Conservation (phyloP, 768 basidiomycete genomes). For the Boletus subparvulus region DNA sequence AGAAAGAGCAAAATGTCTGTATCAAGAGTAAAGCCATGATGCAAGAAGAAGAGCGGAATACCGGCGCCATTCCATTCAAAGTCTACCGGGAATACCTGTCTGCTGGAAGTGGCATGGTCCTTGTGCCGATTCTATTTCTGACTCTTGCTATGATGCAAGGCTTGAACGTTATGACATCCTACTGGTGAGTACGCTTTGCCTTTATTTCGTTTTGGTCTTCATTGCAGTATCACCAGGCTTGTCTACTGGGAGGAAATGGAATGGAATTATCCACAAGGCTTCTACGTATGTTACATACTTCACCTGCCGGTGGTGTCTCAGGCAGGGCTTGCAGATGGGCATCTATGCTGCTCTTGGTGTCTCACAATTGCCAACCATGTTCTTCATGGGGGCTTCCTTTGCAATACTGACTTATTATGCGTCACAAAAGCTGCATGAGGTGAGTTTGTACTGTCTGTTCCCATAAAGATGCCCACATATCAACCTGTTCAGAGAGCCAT, state of each 20-base stretch:
- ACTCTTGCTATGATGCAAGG: conserved; percentile 68
- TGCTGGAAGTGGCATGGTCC: conserved; percentile 64
- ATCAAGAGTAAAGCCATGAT: conserved; percentile 58
- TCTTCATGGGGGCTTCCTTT: conserved; percentile 64
- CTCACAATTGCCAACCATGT: conserved; percentile 64
- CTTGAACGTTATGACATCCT: conserved; percentile 66
- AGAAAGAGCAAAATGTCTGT: conserved; percentile 34
- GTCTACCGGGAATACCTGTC: conserved; percentile 54
- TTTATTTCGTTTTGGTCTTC: background rate
- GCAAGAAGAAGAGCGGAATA: conserved; percentile 82
- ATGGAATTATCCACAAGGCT: conserved; percentile 58
- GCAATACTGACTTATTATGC: conserved; percentile 76
- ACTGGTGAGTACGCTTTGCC: conserved; percentile 52
- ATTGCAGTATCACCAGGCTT: conserved; percentile 45
- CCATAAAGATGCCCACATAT: background rate
- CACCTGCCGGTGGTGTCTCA: conserved; percentile 30
- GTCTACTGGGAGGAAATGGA: conserved; percentile 66
- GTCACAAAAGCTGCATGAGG: conserved; percentile 65
- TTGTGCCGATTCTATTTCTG: conserved; percentile 64
- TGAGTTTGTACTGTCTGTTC: conserved; percentile 24
- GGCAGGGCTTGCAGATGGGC: conserved; percentile 56
- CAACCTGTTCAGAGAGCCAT: conserved; percentile 51
- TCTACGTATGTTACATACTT: conserved; percentile 55
- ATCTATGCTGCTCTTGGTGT: conserved; percentile 76
- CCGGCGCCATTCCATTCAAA: conserved; percentile 47